Percentiles rank a stretch among this genome's conserved stretches.
phyloP scores from a whole-genome alignment of 495 filamentous ascomycete genomes.

The Ascodesmis nigricans region DNA sequence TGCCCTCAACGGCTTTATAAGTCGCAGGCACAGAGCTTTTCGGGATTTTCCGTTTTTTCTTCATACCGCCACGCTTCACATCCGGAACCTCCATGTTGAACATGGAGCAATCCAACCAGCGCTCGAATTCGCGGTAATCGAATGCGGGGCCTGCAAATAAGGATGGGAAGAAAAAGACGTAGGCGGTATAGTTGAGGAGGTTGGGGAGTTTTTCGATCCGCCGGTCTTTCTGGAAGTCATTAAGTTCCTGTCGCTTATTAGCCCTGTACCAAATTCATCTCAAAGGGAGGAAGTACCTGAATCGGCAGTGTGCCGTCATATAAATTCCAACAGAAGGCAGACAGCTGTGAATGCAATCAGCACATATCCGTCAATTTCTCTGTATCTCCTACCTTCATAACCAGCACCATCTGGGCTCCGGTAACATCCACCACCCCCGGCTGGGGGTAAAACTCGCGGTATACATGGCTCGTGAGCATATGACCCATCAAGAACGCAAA shows the following conservation, averaged over 20 bases:
- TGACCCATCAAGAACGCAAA: slow-evolving; percentile 92
- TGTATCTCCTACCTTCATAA: slow-evolving; percentile 50
- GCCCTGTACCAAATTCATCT: too few relatives aligned
- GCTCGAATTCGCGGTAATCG: slow-evolving; percentile 75
- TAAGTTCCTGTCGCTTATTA: slow-evolving; percentile 31
- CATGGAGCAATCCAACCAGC: slow-evolving; percentile 84
- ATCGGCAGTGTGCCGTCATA: slow-evolving; percentile 67
- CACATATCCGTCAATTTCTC: slow-evolving; percentile 7
- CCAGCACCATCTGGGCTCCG: slow-evolving; percentile 89
- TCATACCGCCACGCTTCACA: slow-evolving; percentile 31
- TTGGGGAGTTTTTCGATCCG: slow-evolving; percentile 49
- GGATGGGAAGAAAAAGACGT: slow-evolving; percentile 83
- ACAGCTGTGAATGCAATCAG: slow-evolving; percentile 31
- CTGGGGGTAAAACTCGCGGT: slow-evolving; percentile 46
- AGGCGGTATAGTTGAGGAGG: slow-evolving; percentile 62
- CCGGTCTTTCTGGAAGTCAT: slow-evolving; percentile 67
- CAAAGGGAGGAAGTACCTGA: slow-evolving; percentile 20
- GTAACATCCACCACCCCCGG: slow-evolving; percentile 62
- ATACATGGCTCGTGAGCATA: slow-evolving; percentile 74
- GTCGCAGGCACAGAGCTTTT: slow-evolving; percentile 70
- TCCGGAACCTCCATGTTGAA: slow-evolving; percentile 53
- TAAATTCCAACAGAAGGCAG: slow-evolving; percentile 91
- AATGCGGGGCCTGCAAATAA: slow-evolving; percentile 76
- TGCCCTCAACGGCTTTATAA: slow-evolving; percentile 46
- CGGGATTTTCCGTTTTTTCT: slow-evolving; percentile 86